These are phyloP conservation scores for Chaetomium tenue DNA, from an alignment of 495 filamentous ascomycete genomes.

Conservation along the genomic window DNA sequence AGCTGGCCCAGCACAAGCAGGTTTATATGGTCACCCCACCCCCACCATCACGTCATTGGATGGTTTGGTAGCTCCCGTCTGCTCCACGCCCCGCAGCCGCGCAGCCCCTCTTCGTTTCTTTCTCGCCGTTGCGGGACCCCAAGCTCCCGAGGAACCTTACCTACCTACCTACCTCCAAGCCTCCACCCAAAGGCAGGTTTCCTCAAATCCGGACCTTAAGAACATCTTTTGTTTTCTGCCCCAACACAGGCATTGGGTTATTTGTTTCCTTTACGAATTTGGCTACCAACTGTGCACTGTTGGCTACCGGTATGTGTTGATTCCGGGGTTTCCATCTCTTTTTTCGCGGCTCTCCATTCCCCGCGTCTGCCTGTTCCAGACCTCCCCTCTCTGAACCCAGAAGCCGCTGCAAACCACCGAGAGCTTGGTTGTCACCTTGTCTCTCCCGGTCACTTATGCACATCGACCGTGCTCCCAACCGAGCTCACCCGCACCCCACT, in stretches of 20 bases:
- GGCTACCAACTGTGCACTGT: neutral
- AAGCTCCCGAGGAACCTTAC: neutral
- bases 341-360: neutral
- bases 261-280: neutral
- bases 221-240: neutral
- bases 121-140: conserved; percentile 9
- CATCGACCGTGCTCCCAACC: conserved; percentile 6
- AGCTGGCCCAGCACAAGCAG: too few species aligned
- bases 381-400: neutral
- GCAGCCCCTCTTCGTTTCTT: conserved; percentile 4
- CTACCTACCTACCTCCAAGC: too few species aligned
- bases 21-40: neutral
- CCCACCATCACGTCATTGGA: neutral
- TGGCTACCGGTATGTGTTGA: neutral
- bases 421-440: neutral
- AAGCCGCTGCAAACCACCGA: neutral
- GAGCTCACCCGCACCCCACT: neutral
- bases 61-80: neutral
- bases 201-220: neutral
- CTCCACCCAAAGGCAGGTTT: neutral
- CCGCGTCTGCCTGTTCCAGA: neutral
- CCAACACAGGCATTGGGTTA: neutral
- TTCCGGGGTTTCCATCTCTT: neutral
- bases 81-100: conserved; percentile 6
- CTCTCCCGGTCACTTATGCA: conserved; percentile 3